Evolutionary conservation across 2,329 filamentous ascomycete species (phyloP).

Genomic region (Colletotrichum magnum): DNA sequence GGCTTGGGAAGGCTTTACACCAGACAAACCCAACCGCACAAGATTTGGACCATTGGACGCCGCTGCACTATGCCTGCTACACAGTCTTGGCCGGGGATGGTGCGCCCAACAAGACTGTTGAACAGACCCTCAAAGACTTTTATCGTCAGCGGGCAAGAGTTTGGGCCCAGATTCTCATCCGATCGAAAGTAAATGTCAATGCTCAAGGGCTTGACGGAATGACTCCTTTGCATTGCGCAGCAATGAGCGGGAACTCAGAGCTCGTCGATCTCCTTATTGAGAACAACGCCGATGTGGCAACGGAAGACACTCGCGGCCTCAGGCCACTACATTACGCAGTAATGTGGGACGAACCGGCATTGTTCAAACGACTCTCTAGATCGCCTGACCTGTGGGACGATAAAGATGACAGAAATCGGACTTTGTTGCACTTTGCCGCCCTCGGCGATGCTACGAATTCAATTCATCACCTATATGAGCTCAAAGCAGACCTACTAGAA

Average conservation of each 20-base stretch:
- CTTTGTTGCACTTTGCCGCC: neutral
- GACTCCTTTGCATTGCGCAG: neutral
- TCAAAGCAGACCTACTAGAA: neutral
- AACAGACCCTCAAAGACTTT: neutral
- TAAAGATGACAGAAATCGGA: neutral
- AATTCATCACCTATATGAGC: neutral
- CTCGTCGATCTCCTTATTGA: neutral
- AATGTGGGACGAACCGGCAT: neutral
- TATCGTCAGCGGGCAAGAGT: neutral
- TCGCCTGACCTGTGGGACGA: too few species aligned
- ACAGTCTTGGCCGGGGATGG: neutral
- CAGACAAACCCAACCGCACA: neutral
- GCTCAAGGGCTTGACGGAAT: neutral
- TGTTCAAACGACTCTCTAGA: too few species aligned
- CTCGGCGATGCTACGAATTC: too few species aligned
- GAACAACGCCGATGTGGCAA: neutral
- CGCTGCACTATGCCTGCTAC: neutral
- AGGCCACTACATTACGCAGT: neutral
- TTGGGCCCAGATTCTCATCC: neutral
- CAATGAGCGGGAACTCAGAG: neutral
- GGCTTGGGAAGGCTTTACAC: too few species aligned
- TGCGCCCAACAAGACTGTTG: neutral
- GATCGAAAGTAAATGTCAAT: neutral
- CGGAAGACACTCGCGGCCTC: neutral
- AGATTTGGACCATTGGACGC: neutral